phyloP scores from a whole-genome alignment of 352 stramenopile species.

The Phytophthora melonis region DNA sequence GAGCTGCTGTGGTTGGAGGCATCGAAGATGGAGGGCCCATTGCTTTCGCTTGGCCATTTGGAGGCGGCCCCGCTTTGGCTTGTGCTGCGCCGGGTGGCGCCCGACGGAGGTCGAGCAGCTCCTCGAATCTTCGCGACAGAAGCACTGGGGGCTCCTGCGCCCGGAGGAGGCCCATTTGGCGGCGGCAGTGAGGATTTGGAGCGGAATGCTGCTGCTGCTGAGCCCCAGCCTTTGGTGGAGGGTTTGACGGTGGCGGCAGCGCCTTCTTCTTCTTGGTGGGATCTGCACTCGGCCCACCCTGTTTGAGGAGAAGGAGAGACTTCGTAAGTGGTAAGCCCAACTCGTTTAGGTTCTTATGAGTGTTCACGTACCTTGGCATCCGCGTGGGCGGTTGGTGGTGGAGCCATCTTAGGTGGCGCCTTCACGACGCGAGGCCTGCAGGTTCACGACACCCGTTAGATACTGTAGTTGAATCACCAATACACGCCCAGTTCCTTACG shows the following conservation, averaged over 20 bases:
- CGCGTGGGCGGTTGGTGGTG: constrained; percentile 31
- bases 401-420: constrained; percentile 51
- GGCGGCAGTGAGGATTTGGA: constrained; percentile 71
- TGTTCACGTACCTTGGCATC: constrained; percentile 43
- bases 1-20: not conserved
- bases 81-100: constrained; percentile 46
- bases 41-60: constrained; percentile 5
- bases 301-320: not conserved
- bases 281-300: constrained; percentile 33
- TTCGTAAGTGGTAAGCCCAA: not conserved
- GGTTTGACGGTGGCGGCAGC: constrained; percentile 71
- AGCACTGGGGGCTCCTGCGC: constrained; percentile 56
- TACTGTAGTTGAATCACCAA: not conserved
- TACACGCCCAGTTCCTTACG: constrained; percentile 24
- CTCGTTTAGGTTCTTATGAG: not conserved
- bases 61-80: constrained; percentile 20
- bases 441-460: not conserved
- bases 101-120: constrained; percentile 55
- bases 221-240: constrained; percentile 66
- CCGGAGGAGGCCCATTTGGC: constrained; percentile 68
- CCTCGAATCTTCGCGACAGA: constrained; percentile 83
- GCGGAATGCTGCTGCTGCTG: constrained; percentile 70
- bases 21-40: constrained; percentile 13
- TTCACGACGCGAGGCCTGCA: constrained; percentile 38
- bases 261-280: constrained; percentile 70